Evolutionary conservation across 2,329 filamentous ascomycete species (phyloP), one percentile per base, ranked within the genome.

Genomic region (Leptographium radiaticola): DNA sequence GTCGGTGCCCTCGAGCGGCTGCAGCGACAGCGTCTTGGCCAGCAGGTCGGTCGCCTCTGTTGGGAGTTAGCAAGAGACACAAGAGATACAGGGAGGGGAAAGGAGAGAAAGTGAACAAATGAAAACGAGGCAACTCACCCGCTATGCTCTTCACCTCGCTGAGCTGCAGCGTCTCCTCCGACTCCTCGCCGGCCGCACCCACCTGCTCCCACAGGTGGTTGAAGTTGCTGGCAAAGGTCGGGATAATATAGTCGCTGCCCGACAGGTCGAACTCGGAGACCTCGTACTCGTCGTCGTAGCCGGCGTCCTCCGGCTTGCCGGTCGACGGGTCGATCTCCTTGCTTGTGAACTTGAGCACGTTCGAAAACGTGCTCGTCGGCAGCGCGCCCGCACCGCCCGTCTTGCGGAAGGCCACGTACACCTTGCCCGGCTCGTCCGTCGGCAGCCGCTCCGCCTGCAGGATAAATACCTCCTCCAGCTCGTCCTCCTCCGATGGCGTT

Each of bases 211-310:
- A 98, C 49, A 97, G 80, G 64, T 95, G 89, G 66, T 87, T 89
- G 67, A 97, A 98, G 75, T 89, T 95, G 67, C 90, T 87, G 18
- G 90, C 90, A 68, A 95, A 98, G 2, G 89, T 85, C 20, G 93
- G 93, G 49, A 95, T 79, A 58, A 98, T 83, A 69, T 96, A 98
- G 69, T 98, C 93, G 61, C 89, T 89, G 55, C 91, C 93, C 18
- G 82, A 79, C 57, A 98, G 80, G 58, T 96, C 90, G 57, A 97
- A 82, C 66, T 96, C 89, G 58, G 93, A 89, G 56, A 97, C 86
- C 71, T 96, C 88, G 66, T 98, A 98, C 71, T 98, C 93, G 64
- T 98, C 93, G 52, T 97, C 91, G 68, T 97, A 97, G 47, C 93
- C 93, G 48, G 73, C 78, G 16, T 95, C 89, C 68, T 98, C 93